phyloP scores from a whole-genome alignment of 225 moss, liverwort and hornwort species.

The Antitrichia curtipendula region DNA sequence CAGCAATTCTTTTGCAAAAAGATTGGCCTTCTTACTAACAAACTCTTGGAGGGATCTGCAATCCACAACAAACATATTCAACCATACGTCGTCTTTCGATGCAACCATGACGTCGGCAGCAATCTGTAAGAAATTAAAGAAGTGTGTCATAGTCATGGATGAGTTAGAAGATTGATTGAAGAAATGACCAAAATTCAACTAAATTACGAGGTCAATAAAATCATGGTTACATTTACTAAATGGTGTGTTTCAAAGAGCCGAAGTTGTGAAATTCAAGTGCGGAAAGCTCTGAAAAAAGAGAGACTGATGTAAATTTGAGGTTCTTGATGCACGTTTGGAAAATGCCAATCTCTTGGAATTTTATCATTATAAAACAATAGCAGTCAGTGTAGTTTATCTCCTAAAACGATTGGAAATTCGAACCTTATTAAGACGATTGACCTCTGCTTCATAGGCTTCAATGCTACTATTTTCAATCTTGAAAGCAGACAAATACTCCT shows the following conservation, averaged over 20 bases:
- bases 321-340: background rate
- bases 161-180: background rate
- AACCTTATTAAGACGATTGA: conserved; percentile 44
- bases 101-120: conserved; percentile 3
- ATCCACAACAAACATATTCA: conserved; percentile 42
- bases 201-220: background rate
- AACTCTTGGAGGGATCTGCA: conserved; percentile 16
- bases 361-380: background rate
- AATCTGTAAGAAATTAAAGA: background rate
- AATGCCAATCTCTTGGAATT: background rate
- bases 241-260: background rate
- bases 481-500: conserved; percentile 20
- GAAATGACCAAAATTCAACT: background rate
- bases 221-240: no score
- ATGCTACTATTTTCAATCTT: conserved; percentile 24
- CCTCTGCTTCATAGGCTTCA: conserved; percentile 42
- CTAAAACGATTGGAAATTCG: background rate
- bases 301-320: background rate
- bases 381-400: no score
- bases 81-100: conserved; percentile 12
- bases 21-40: conserved; percentile 2
- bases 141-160: background rate
- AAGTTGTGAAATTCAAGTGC: background rate
- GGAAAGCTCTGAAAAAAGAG: background rate
- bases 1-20: conserved; percentile 12